phyloP scores from a whole-genome alignment of 2,329 filamentous ascomycete genomes.

The Fusarium xyrophilum region DNA sequence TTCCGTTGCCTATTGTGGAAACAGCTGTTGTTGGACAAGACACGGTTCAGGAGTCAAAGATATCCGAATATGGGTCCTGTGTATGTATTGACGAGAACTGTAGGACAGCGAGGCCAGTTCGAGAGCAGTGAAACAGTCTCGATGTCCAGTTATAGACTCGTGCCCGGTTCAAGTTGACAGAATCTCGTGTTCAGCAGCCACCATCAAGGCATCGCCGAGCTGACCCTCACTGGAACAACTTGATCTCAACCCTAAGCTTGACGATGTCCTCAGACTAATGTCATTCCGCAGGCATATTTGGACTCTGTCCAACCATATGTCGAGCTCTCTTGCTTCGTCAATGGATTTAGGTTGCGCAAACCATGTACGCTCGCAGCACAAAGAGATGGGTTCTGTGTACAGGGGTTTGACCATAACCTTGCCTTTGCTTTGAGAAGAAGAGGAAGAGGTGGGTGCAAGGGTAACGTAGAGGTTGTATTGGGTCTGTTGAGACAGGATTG shows the following conservation, averaged over 20 bases:
- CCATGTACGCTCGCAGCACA: not conserved
- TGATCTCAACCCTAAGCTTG: slow-evolving; percentile 1
- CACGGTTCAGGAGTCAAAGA: not conserved
- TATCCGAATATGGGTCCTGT: slow-evolving; percentile 8
- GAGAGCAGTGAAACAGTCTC: slow-evolving; percentile 7
- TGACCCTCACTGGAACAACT: slow-evolving; percentile 3
- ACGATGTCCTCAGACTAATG: not conserved
- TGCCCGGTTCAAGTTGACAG: not conserved
- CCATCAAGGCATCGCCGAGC: not conserved
- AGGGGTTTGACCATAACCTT: not conserved
- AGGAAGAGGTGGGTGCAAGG: not conserved
- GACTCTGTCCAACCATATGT: not conserved
- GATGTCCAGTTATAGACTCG: slow-evolving; percentile 1
- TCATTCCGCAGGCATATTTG: not conserved
- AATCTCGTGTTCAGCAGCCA: slow-evolving; percentile 7
- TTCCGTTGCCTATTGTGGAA: slow-evolving; percentile 9
- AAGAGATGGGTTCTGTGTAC: not conserved
- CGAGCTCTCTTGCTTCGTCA: not conserved
- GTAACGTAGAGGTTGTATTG: slow-evolving; percentile 1
- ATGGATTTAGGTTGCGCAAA: not conserved
- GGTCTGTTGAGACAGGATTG: not conserved
- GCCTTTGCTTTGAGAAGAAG: not conserved
- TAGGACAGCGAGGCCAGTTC: slow-evolving; percentile 11
- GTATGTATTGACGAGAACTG: slow-evolving; percentile 6
- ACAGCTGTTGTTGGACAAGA: slow-evolving; percentile 4